These are phyloP conservation scores for Lachnellula willkommii DNA, from an alignment of 2,329 filamentous ascomycete species.

Conservation along the genomic window DNA sequence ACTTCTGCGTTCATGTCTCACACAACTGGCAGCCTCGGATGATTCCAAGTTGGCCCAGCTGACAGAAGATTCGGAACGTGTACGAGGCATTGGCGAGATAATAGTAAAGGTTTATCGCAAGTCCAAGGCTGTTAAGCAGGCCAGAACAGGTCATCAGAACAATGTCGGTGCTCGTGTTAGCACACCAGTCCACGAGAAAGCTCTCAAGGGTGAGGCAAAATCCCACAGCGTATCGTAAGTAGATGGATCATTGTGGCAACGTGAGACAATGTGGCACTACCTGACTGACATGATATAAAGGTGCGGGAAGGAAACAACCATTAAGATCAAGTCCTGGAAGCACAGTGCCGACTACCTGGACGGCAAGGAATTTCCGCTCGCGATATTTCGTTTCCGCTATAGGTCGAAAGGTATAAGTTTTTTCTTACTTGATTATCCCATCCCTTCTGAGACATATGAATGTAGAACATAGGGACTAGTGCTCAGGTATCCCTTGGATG, in stretches of 20 bases:
- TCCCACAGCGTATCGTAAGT: not conserved
- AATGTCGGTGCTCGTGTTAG: too few species aligned
- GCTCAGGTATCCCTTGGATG: not conserved
- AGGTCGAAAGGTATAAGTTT: not conserved
- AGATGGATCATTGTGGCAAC: too few species aligned
- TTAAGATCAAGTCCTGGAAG: too few species aligned
- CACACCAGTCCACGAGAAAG: not conserved
- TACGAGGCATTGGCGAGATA: not conserved
- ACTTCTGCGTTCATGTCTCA: too few species aligned
- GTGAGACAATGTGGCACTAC: too few species aligned
- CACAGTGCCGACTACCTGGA: not conserved
- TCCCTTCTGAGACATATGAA: too few species aligned
- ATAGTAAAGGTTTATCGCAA: not conserved
- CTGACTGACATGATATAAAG: too few species aligned
- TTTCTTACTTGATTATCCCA: too few species aligned
- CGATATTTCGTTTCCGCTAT: not conserved
- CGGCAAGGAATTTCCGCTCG: not conserved
- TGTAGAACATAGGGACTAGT: not conserved
- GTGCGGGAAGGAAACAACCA: too few species aligned
- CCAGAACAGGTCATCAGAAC: too few species aligned
- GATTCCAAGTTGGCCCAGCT: not conserved
- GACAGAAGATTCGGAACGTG: not conserved
- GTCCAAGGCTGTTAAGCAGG: too few species aligned
- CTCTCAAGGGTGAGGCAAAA: not conserved
- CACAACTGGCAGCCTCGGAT: not conserved